A percentile compares a stretch with the other conserved stretches of the same genome.
Evolutionary conservation across 768 basidiomycete genomes (phyloP).

Genomic region (Naganishia randhawae): DNA sequence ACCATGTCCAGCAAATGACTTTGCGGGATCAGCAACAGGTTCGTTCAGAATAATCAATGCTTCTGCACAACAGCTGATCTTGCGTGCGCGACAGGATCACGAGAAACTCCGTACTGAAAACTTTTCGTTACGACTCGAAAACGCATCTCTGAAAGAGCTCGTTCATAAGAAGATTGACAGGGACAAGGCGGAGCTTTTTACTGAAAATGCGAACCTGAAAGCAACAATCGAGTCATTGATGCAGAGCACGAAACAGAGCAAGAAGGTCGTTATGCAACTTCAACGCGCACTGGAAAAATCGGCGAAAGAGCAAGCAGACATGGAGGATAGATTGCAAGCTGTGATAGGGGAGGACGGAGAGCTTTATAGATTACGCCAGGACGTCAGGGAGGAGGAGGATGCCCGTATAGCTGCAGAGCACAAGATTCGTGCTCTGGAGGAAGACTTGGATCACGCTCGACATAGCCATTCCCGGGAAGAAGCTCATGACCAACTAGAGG

Average conservation of each 20-base stretch:
- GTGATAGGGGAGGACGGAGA: conserved; percentile 52
- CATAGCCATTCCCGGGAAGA: conserved; percentile 52
- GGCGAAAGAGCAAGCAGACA: conserved; percentile 55
- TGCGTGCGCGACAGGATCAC: conserved; percentile 64
- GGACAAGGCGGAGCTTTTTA: conserved; percentile 83
- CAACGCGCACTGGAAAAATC: conserved; percentile 12
- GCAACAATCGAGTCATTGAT: conserved; percentile 84
- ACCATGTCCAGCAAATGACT: conserved; percentile 58
- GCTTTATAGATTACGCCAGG: conserved; percentile 8
- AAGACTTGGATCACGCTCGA: conserved; percentile 58
- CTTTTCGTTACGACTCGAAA: conserved; percentile 90
- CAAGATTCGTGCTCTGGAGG: conserved; percentile 59
- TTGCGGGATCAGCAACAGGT: conserved; percentile 97
- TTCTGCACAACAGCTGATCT: not conserved
- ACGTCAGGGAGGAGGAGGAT: conserved; percentile 6
- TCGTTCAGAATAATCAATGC: conserved; percentile 32
- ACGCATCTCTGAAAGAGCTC: conserved; percentile 91
- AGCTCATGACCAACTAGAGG: conserved; percentile 21
- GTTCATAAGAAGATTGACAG: conserved; percentile 84
- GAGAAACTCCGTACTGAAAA: conserved; percentile 95
- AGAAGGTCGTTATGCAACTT: conserved; percentile 78
- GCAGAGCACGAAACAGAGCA: conserved; percentile 85
- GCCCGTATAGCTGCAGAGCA: conserved; percentile 6
- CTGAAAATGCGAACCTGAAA: conserved; percentile 89
- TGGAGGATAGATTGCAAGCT: conserved; percentile 66